Percentiles rank a stretch among this genome's conserved stretches.
These are phyloP conservation scores for Hyaloperonospora brassicae DNA, from an alignment of 352 stramenopile species.

Conservation along the genomic window DNA sequence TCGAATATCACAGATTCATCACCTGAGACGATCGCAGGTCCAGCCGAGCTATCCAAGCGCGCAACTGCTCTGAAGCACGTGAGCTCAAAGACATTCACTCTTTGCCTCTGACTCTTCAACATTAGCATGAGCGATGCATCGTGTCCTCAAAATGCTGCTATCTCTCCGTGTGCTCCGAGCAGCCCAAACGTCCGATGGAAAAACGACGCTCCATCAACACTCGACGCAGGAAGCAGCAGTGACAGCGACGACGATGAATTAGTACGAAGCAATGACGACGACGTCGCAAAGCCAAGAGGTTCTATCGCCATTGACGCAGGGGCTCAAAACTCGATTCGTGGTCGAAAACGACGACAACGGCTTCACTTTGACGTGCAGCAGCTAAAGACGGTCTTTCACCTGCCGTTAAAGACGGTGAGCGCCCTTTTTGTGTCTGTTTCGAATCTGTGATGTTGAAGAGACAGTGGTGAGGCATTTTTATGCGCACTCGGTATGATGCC, in stretches of 20 bases:
- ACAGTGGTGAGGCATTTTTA: too few species aligned
- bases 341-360: slow-evolving; percentile 18
- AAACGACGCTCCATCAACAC: neutral
- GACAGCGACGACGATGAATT: slow-evolving; percentile 11
- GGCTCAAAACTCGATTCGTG: neutral
- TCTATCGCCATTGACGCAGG: slow-evolving; percentile 7
- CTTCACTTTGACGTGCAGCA: slow-evolving; percentile 51
- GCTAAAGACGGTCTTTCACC: slow-evolving; percentile 58
- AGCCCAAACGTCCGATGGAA: neutral
- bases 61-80: slow-evolving; percentile 1
- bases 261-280: slow-evolving; percentile 7
- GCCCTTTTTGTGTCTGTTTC: neutral
- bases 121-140: slow-evolving; percentile 18
- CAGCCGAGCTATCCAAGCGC: slow-evolving; percentile 9
- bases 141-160: slow-evolving; percentile 1
- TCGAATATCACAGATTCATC: slow-evolving; percentile 15
- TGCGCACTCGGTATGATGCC: neutral
- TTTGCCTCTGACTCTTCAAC: slow-evolving; percentile 2
- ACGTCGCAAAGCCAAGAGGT: slow-evolving; percentile 4
- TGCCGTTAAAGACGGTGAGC: slow-evolving; percentile 61
- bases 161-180: neutral
- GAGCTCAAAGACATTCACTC: slow-evolving; percentile 29
- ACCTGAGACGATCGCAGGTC: neutral
- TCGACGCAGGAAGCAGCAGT: slow-evolving; percentile 3
- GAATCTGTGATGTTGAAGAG: neutral